Conservation (phyloP, 1,284 basidiomycete species). For the Moniliella sp. region DNA sequence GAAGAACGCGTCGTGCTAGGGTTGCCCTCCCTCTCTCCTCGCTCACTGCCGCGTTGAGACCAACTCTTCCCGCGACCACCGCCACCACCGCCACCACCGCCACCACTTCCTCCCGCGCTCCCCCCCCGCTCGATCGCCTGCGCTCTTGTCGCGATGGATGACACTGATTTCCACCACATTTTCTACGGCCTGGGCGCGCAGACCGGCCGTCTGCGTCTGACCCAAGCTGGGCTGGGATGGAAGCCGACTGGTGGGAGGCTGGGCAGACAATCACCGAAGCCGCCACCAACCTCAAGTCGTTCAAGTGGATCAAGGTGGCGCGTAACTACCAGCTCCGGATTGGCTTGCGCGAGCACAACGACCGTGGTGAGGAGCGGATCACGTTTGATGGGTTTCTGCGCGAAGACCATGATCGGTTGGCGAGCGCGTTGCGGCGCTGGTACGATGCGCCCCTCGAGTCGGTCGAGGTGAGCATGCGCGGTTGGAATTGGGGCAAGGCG, state of each 20-base stretch:
- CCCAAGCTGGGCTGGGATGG: constrained; percentile 73
- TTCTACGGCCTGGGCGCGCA: neutral
- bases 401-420: constrained; percentile 43
- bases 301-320: constrained; percentile 68
- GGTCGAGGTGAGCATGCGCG: constrained; percentile 68
- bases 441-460: constrained; percentile 66
- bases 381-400: constrained; percentile 84
- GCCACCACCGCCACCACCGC: too few relatives aligned
- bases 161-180: too few relatives aligned
- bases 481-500: constrained; percentile 88
- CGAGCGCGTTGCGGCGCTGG: constrained; percentile 38
- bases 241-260: constrained; percentile 43
- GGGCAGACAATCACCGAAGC: constrained; percentile 43
- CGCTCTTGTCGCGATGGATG: too few relatives aligned
- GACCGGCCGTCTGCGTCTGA: constrained; percentile 50
- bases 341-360: constrained; percentile 43
- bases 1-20: too few relatives aligned
- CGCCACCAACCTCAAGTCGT: constrained; percentile 58
- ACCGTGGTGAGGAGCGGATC: constrained; percentile 43
- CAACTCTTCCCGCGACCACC: too few relatives aligned
- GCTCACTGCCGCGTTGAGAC: too few relatives aligned
- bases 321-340: constrained; percentile 73
- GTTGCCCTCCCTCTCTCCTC: too few relatives aligned
- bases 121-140: too few relatives aligned
- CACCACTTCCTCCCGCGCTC: too few relatives aligned